Evolutionary conservation across 257 asterid species (phyloP).

Genomic region (Nicotiana noctiflora): DNA sequence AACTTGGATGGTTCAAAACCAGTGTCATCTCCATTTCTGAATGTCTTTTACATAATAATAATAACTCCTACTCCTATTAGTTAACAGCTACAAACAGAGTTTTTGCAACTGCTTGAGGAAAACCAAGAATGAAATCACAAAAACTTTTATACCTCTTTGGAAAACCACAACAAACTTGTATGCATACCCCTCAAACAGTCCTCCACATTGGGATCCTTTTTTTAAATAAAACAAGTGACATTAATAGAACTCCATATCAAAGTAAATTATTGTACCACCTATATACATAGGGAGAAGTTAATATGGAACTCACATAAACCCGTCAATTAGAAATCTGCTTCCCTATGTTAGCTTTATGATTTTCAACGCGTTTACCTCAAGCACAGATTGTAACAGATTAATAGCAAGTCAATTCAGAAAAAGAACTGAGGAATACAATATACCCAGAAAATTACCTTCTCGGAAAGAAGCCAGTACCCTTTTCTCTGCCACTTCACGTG

Average conservation of each 20-base stretch:
- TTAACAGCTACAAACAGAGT: neutral
- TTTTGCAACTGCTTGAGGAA: neutral
- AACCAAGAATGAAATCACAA: neutral
- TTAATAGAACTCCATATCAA: neutral
- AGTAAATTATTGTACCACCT: neutral
- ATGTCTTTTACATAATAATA: neutral
- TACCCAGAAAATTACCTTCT: conserved; percentile 37
- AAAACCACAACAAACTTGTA: neutral
- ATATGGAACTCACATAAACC: neutral
- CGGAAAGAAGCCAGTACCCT: conserved; percentile 29
- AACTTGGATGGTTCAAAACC: neutral
- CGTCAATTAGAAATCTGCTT: neutral
- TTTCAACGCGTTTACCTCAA: neutral
- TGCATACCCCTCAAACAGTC: neutral
- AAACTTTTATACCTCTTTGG: neutral
- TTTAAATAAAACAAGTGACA: neutral
- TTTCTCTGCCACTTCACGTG: conserved; percentile 73
- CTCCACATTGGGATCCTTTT: neutral
- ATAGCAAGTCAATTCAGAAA: neutral
- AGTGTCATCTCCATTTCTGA: neutral
- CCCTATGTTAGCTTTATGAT: neutral
- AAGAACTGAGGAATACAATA: neutral
- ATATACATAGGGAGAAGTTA: neutral
- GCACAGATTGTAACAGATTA: neutral
- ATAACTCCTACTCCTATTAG: neutral